Base-by-base conservation (phyloP, 805 yeast species). In the Candida caryicola region DNA sequence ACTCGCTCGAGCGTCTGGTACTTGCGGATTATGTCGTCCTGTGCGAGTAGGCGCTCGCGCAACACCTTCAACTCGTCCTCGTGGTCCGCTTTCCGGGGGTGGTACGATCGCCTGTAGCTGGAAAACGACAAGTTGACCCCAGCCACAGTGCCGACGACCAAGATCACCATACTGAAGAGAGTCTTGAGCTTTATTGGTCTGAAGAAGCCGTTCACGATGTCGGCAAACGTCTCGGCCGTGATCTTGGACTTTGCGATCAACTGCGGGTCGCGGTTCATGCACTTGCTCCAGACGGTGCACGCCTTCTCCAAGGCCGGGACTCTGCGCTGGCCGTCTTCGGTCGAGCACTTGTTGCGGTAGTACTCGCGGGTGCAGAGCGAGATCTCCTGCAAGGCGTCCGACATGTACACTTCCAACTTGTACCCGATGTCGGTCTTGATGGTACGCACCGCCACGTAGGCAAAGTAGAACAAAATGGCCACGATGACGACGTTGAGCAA, bases 151-250 rank as follows among this genome's bases (percentile, higher is more conserved):
- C 85, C 85, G 29, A 77, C 62, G 3, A 75, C 56, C 15, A 76
- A 48, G 1, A 73, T 32, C 3, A 68, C 42, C 12, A 80, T 49
- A 37, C 80, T 69, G 3, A 76, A 44, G 54, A 85, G 69, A 3
- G 89, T 69, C 55, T 85, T 82, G 76, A 85, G 74, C 23, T 82
- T 76, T 27, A 87, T 81, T 2, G 86, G 83, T 40, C 73, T 76
- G 16, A 85, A 62, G 51, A 87, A 87, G 1, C 89, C 79, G 59
- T 88, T 85, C 31, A 88, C 66, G 5, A 86, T 84, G 45, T 84
- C 91, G 1, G 95, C 95, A 49, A 87, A 72, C 0, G 91, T 82
- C 54, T 82, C 89, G 0, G 95, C 95, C 33, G 89, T 80, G 39
- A 88, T 73, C 43, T 72, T 73, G 1, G 91, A 85, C 34, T 79